Evolutionary conservation across 148 eudicot species (phyloP).

Genomic region (Camellia granthamiana): DNA sequence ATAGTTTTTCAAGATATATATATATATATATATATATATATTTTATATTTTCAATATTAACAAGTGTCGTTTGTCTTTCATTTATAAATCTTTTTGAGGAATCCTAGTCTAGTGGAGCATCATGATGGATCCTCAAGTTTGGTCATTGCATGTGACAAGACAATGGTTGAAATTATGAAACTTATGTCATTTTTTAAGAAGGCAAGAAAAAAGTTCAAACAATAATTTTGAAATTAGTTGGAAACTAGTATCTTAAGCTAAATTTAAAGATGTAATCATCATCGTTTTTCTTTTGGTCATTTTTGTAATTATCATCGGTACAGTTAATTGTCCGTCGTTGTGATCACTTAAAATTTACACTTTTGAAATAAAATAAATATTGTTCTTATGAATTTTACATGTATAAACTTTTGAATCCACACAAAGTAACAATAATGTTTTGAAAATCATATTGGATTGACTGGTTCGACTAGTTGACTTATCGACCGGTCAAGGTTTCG

Average conservation of each 20-base stretch:
- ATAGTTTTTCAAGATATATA: too few relatives aligned
- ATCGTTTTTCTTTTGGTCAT: neutral
- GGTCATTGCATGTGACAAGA: slow-evolving; percentile 3
- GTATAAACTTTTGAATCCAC: too few relatives aligned
- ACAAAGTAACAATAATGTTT: too few relatives aligned
- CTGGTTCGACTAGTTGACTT: too few relatives aligned
- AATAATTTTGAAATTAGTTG: neutral
- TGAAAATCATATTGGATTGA: too few relatives aligned
- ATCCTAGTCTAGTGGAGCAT: slow-evolving; percentile 10
- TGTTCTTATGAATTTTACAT: neutral
- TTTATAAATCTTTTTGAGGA: neutral
- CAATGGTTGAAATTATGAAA: neutral
- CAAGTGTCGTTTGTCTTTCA: too few relatives aligned
- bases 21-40: too few relatives aligned
- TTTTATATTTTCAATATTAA: too few relatives aligned
- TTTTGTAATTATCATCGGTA: too few relatives aligned
- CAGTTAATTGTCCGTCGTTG: too few relatives aligned
- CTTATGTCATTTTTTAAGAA: neutral
- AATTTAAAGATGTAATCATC: neutral
- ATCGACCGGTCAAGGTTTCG: too few relatives aligned
- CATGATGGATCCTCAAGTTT: slow-evolving; percentile 5
- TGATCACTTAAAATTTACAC: too few relatives aligned
- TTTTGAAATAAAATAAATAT: neutral
- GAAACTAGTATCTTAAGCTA: neutral
- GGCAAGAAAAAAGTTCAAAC: neutral